Evolutionary conservation across 2,329 filamentous ascomycete species (phyloP), one percentile per base, ranked within the genome.

Genomic region (Talaromyces verruculosus): DNA sequence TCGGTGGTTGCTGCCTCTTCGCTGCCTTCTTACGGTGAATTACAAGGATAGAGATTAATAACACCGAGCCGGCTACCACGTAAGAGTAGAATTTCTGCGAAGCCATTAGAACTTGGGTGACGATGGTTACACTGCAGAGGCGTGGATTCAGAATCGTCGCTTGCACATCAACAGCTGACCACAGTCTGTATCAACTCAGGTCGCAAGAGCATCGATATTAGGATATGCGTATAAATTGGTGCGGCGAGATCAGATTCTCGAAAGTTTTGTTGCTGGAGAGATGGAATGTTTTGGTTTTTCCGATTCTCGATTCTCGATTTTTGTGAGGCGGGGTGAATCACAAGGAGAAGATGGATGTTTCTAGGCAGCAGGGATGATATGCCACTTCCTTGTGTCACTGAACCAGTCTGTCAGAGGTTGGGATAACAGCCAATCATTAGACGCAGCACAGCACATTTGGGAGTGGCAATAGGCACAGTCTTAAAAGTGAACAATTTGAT

Each of bases 41-140:
- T 41, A 62, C 33, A 47, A 62, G 19, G 13, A 62, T 30, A 33
- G 60, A 41, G 47, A 62, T 53, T 5, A 62, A 22, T 41, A 62
- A 47, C 22, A 62, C 60, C 22, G 45, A 53, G 33, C 60, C 25
- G 22, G 60, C 60, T 22, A 30, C 60, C 28, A 35, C 47, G 35
- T 62, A 62, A 53, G 60, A 33, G 33, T 41, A 62, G 7, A 53
- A 13, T 53, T 53, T 53, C 22, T 53, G 45, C 17, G 47, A 62
- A 30, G 45, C 60, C 60, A 62, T 62, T 30, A n/a, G 41, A 30
- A 53, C 13, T 41, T 53, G 3, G 33, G 45, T 61, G 39, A 30
- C 39, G 59, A 35, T 33, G 19, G 30, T 51, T 51, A 17, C 19
- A 33, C 7, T 17, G 30, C n/a, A 30, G 30, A 49, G 37, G 41